Base-by-base conservation (phyloP, 495 filamentous ascomycete species). In the Lophiotrema nucula region DNA sequence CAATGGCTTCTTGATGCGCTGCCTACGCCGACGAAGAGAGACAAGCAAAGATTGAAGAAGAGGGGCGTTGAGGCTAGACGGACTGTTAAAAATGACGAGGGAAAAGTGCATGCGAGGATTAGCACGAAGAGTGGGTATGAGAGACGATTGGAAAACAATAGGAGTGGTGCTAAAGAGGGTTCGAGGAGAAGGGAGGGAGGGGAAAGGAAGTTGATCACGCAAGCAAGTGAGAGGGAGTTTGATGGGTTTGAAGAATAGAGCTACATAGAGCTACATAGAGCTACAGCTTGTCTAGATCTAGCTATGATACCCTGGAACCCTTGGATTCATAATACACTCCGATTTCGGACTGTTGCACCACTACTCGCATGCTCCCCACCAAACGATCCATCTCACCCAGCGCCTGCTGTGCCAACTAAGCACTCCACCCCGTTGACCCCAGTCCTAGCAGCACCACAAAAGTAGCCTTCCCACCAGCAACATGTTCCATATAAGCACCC, bases 51-150 rank as follows among this genome's bases (percentile, higher is more conserved):
- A 58, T 65, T 97, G 64, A 97, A 92, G 77, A 81, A 79, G 66
- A 78, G 83, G 57, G 93, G 93, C 13, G 87, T 97, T 27, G 86
- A 93, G 74, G 84, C 83, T 5, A 79, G 90, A 53, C 79, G 88
- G 39, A 15, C 31, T 49, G 73, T 68, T 18, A 58, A 56, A 42
- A 67, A 53, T 46, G 50, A 18, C 16, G 75, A 75, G 33, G 74
- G 72, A 4, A 74, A 69, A 24, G 68, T 70, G n/a, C 76, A 72
- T 12, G 76, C 79, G 48, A 78, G 84, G 53, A 98, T 98, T 68
- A 92, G 88, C 62, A 95, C 90, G 0, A 95, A 92, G 81, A 95
- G 92, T 69, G 88, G 90, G 10, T 97, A 83, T 77, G 90, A 97
- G 68, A 80, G 88, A 66, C 74, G 81, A 60, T 70, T 84, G 75